Evolutionary conservation across 2,329 filamentous ascomycete species (phyloP), one percentile per base, ranked within the genome.

Genomic region (Neurospora crassa): DNA sequence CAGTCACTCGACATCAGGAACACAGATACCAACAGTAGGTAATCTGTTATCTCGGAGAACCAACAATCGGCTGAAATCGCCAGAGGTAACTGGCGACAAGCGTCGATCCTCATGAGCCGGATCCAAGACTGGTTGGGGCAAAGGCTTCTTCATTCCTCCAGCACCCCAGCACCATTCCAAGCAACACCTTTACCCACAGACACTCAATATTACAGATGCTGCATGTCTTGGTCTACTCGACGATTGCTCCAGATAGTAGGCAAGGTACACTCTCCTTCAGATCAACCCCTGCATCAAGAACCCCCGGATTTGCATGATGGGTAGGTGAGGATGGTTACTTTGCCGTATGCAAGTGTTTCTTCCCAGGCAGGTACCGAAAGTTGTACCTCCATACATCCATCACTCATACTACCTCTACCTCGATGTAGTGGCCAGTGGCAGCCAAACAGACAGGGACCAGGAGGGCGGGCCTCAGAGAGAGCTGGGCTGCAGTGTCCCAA

Each of bases 211-310:
- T 63, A 63, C 34, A 47, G 41, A 53, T 37, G 18, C 68, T 67
- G 40, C 45, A 47, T 47, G 47, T 40, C 18, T 37, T 24, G 34
- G 47, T 70, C 69, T 47, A 68, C 71, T 74, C 73, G 72, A 72
- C 70, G 68, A 70, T 70, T 71, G 47, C 40, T 67, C 67, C 42
- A n/a, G 42, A n/a, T 47, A 37, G 34, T 37, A 37, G 34, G 34
- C 4, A 29, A 29, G 29, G 29, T 29, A 24, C 45, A 53, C 11
- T 18, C 29, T 59, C 24, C 2, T 34, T 29, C 16, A 37, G 34
- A 1, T 37, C 34, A 59, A 59, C 24, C 47, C 47, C 47, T 59
- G 47, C 47, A 7, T 59, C 47, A 59, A 18, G 47, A 59, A 34
- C 2, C 47, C 47, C 47, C 53, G 24, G 53, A 34, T 63, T 34